Evolutionary conservation across 805 yeast species (phyloP), one percentile per base, ranked within the genome.

Genomic region (Yarrowia divulgata): DNA sequence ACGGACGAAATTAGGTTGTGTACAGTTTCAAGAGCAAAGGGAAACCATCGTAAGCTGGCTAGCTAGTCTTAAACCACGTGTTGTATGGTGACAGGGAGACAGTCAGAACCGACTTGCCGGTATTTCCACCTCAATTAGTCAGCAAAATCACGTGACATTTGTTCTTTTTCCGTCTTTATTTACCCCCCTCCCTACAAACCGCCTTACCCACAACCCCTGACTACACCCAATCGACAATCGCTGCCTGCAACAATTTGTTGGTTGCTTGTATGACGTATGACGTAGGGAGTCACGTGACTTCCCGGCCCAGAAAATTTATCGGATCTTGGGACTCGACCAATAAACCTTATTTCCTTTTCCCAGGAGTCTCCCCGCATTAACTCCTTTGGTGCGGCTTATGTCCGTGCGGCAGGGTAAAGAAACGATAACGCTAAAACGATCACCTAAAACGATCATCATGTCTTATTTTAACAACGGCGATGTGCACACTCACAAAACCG

Each of bases 311-410:
- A 5, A n/a, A 43, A n/a, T 43, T 23, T 23, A 4, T 23, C 29
- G 29, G 29, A 23, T 23, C 4, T 23, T 23, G 29, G 2, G 4
- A n/a, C n/a, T n/a, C n/a, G n/a, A n/a, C n/a, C n/a, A n/a, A n/a
- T n/a, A 23, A 23, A 23, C 29, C 4, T 23, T 23, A 23, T 23
- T 23, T 23, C 4, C 29, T 5, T 46, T 13, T 12, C 6, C 14
- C n/a, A 13, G 37, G 54, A 29, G n/a, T 14, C n/a, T 14, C 37
- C 18, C 54, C 54, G 35, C 54, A 32, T 18, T 48, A 48, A 19
- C 54, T 14, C 54, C 54, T 9, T 48, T 48, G 37, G 54, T 8
- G 29, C 18, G 54, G 54, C 54, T 48, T 48, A 48, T 29, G n/a
- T 48, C 54, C 40, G 40, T 35, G 39, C 40, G 16, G 12, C 16